Base-by-base conservation (phyloP, 1,284 basidiomycete genomes). In the Rugiboletus extremiorientalis region DNA sequence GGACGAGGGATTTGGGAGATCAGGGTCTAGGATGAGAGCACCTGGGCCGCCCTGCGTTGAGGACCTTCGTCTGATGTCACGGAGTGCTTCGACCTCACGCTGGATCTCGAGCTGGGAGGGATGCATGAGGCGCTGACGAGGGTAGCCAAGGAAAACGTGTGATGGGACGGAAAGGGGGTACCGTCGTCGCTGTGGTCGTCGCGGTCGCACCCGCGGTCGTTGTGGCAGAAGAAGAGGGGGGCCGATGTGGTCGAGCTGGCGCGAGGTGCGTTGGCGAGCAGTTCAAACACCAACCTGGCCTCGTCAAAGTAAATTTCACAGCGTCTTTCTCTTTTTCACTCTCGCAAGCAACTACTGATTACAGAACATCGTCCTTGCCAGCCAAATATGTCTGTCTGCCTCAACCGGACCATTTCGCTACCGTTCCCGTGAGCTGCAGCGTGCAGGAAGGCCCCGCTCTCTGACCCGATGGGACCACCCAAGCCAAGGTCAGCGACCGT, bases 41-140 rank as follows among this genome's bases (percentile, higher is more conserved):
- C 90, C 91, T 55, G 91, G 91, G 20, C 86, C 86, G 33, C 81
- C 78, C 51, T 83, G 80, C 0, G 86, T 84, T 20, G 85, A 84
- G 7, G 92, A 95, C 65, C 92, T 86, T 55, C 93, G 82, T 59
- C 83, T 82, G 63, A 95, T 85, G 74, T 93, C 90, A 63, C 91
- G 83, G 52, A 95, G 79, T 37, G 90, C 89, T 72, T 92, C 89
- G 43, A 92, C 86, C 78, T 94, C 92, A 63, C 91, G 84, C 74
- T 90, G 88, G 67, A 94, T 92, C 76, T 94, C 91, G 70, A 87
- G 84, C 66, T 90, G 83, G 33, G 92, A 89, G 60, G 89, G 89
- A 64, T 90, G 88, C 76, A 89, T 86, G 54, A 43, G 52, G 51
- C 27, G 36, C 10, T 53, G 42, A 31, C 36, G 34, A 33, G 9